Percentiles rank a stretch among this genome's conserved stretches.
phyloP scores from a whole-genome alignment of 345 rosid genomes.

The Ailanthus altissimus region DNA sequence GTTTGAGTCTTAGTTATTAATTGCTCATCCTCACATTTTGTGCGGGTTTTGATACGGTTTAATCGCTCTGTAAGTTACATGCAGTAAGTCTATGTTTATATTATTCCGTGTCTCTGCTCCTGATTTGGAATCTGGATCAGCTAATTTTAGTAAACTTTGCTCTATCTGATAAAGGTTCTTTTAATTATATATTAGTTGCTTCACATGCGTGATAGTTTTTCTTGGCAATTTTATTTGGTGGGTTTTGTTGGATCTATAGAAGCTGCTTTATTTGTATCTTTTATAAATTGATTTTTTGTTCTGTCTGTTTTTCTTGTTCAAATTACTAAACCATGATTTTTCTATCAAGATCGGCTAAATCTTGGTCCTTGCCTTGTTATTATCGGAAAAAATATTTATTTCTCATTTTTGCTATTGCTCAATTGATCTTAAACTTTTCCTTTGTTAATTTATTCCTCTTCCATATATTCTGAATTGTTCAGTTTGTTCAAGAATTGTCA shows the following conservation, averaged over 20 bases:
- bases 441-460: neutral
- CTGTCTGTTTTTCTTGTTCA: neutral
- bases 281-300: neutral
- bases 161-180: neutral
- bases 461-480: neutral
- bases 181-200: neutral
- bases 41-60: neutral
- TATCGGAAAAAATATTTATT: neutral
- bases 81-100: slow-evolving; percentile 1
- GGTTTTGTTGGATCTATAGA: slow-evolving; percentile 18
- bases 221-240: neutral
- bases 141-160: neutral
- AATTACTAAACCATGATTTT: neutral
- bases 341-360: neutral
- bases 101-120: neutral
- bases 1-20: neutral
- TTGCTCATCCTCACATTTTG: neutral
- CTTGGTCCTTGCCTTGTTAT: slow-evolving; percentile 10
- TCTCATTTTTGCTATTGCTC: neutral
- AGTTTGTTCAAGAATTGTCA: neutral
- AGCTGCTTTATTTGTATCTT: slow-evolving; percentile 7
- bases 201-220: neutral
- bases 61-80: slow-evolving; percentile 13
- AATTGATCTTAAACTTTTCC: neutral
- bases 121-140: neutral